A percentile compares a stretch with the other conserved stretches of the same genome.
These are phyloP conservation scores for Backusella sp. DNA, from an alignment of 192 early-diverging fungal genomes.

Conservation along the genomic window DNA sequence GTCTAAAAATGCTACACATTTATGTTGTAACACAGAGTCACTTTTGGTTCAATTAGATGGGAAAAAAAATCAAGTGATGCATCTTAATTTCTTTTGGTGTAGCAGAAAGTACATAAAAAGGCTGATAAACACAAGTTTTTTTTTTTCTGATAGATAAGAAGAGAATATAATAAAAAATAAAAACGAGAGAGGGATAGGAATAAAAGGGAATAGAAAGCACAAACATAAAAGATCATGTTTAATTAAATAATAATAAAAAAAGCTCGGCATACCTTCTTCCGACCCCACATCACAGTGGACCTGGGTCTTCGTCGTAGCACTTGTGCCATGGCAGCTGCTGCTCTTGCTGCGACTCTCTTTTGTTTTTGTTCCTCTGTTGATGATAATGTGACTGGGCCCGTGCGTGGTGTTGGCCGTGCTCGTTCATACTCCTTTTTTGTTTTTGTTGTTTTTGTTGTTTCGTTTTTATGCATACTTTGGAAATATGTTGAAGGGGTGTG, in stretches of 20 bases:
- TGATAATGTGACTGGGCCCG: constrained; percentile 18
- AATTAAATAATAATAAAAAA: not conserved
- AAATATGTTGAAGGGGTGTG: not conserved
- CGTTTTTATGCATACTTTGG: not conserved
- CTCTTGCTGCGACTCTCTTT: constrained; percentile 17
- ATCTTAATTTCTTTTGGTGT: constrained; percentile 7
- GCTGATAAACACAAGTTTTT: not conserved
- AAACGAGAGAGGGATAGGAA: constrained; percentile 1
- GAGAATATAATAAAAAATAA: not conserved
- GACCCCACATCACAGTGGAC: constrained; percentile 22
- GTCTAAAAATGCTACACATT: not conserved
- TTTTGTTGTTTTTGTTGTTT: not conserved
- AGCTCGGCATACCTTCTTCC: constrained; percentile 23
- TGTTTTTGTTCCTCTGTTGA: constrained; percentile 8
- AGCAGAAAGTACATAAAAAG: not conserved
- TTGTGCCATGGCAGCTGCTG: constrained; percentile 14
- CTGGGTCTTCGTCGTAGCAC: constrained; percentile 22
- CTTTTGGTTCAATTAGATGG: constrained; percentile 3
- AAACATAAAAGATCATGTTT: not conserved
- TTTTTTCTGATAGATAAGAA: not conserved
- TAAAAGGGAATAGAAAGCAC: not conserved
- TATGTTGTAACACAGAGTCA: not conserved
- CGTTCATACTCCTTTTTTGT: not conserved
- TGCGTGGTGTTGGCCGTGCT: constrained; percentile 20
- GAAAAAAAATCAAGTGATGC: constrained; percentile 9